Evolutionary conservation across 2,329 filamentous ascomycete genomes (phyloP), one percentile per base, ranked within the genome.

Genomic region (Zalaria sp.): DNA sequence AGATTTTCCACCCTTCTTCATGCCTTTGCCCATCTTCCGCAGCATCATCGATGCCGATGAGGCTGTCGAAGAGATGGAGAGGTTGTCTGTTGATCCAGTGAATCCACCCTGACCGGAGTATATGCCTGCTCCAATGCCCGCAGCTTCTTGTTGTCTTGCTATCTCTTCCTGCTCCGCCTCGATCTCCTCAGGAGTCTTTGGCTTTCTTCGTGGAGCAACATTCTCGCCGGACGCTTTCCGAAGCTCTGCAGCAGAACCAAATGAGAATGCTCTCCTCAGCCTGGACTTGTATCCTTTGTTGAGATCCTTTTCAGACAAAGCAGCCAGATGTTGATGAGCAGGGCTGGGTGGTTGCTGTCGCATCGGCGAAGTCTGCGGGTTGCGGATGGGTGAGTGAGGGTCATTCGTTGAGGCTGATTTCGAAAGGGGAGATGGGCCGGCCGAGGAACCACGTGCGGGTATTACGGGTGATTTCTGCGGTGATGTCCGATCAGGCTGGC

Each of bases 11-110:
- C 86, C 81, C 64, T 91, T 93, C 73, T 94, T 96, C 78, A 96
- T 83, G n/a, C 89, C 88, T 49, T 87, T 86, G 43, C 91, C 91
- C 91, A 98, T 98, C 68, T 98, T 98, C 41, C 91, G 79, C 50
- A 98, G 83, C 85, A 93, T 93, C 53, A 93, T 79, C 27, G 86
- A 93, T 29, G 85, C 85, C 18, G 85, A 93, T 5, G 86, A 93
- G 18, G 85, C 85, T 6, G 85, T 93, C 3, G 86, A 93, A 1
- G 84, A 89, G 48, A 93, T 86, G 9, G 86, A 93, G 36, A 98
- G 65, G 51, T 96, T 96, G 62, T 98, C 91, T 0, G 86, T 96
- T 4, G 91, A 98, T 9, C 86, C 83, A 10, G 80, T 76, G 57
- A 96, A 95, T 49, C 82, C 81, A 44, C 82, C 83, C 56, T 83